A percentile compares a stretch with the other conserved stretches of the same genome.
Evolutionary conservation across 2,329 filamentous ascomycete species (phyloP).

Genomic region (Tympanopsis confertula): DNA sequence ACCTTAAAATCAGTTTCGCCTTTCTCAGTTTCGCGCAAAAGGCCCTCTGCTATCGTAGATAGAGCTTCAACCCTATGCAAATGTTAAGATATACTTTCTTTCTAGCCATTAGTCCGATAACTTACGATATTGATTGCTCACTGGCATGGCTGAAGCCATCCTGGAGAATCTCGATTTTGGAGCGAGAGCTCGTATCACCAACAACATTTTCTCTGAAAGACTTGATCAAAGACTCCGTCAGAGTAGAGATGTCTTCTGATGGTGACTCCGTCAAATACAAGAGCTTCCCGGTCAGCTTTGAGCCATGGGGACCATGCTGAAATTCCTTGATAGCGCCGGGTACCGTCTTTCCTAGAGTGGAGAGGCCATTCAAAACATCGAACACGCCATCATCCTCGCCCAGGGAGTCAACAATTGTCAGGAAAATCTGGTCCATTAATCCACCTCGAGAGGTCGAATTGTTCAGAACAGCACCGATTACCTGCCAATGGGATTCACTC

Average conservation of each 20-base stretch:
- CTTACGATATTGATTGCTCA: constrained; percentile 29
- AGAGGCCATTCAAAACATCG: constrained; percentile 27
- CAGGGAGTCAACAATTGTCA: constrained; percentile 23
- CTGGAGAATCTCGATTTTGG: constrained; percentile 37
- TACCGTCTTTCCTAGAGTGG: constrained; percentile 25
- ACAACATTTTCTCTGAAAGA: constrained; percentile 20
- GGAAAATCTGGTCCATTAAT: constrained; percentile 19
- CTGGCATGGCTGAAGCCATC: constrained; percentile 32
- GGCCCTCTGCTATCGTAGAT: neutral
- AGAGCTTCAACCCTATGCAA: neutral
- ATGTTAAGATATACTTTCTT: constrained; percentile 4
- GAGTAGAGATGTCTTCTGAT: constrained; percentile 33
- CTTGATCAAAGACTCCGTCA: constrained; percentile 18
- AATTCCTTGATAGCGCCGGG: constrained; percentile 27
- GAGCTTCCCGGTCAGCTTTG: constrained; percentile 35
- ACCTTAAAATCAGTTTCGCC: constrained; percentile 4
- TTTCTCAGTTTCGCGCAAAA: neutral
- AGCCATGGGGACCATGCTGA: constrained; percentile 28
- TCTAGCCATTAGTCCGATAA: constrained; percentile 4
- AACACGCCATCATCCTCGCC: constrained; percentile 21
- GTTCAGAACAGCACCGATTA: constrained; percentile 21
- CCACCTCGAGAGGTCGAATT: constrained; percentile 19
- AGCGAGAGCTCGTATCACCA: constrained; percentile 24
- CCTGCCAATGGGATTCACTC: constrained; percentile 20
- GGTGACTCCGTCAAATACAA: constrained; percentile 39